Percentiles rank a stretch among this genome's conserved stretches.
Conservation (phyloP, 1,284 basidiomycete genomes). For the Sporisorium sorghi region DNA sequence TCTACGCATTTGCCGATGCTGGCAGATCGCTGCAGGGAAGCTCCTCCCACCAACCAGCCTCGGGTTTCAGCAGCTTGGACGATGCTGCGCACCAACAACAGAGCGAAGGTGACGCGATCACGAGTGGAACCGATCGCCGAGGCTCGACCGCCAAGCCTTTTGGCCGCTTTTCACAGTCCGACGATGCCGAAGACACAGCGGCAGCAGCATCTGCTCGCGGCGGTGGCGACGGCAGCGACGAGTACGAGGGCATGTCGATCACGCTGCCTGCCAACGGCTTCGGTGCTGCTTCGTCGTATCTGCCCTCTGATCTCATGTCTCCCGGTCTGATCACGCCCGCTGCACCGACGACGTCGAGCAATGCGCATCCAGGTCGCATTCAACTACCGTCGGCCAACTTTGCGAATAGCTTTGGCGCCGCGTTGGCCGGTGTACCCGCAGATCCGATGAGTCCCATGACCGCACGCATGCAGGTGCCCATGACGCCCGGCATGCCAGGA, state of each 20-base stretch:
- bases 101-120: not conserved
- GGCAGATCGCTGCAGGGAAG: constrained; percentile 10
- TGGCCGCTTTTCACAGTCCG: constrained; percentile 15
- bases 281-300: constrained; percentile 38
- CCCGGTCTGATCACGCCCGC: constrained; percentile 45
- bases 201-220: not conserved
- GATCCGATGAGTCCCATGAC: constrained; percentile 41
- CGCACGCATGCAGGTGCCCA: constrained; percentile 56
- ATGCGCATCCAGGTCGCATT: constrained; percentile 59
- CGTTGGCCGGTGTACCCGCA: not conserved
- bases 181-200: not conserved
- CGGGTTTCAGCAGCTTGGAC: constrained; percentile 12
- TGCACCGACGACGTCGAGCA: constrained; percentile 6
- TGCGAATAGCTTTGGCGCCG: constrained; percentile 30
- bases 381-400: constrained; percentile 53
- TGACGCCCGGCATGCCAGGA: constrained; percentile 71
- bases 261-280: constrained; percentile 35
- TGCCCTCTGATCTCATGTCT: constrained; percentile 53
- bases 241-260: constrained; percentile 44
- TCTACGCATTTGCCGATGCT: constrained; percentile 25
- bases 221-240: constrained; percentile 6
- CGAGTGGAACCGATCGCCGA: constrained; percentile 3
- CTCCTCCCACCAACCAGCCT: constrained; percentile 17
- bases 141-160: constrained; percentile 12
- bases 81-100: constrained; percentile 6